These are phyloP conservation scores for Amylostereum areolatum DNA, from an alignment of 1,284 basidiomycete genomes.

Conservation along the genomic window DNA sequence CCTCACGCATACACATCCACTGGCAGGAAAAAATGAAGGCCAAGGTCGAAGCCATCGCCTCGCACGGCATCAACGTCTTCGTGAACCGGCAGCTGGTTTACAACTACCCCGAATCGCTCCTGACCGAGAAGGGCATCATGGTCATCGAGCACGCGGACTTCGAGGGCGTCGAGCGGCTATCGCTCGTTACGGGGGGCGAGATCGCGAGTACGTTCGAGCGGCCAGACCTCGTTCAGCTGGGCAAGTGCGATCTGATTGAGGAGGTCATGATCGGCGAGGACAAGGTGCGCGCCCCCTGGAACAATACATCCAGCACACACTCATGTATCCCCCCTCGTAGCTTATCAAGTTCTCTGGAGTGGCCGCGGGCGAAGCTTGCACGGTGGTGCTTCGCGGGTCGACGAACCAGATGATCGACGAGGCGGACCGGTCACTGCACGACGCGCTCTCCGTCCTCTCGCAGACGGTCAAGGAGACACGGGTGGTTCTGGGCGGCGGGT, in stretches of 20 bases:
- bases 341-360: conserved; percentile 99
- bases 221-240: conserved; percentile 91
- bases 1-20: conserved; percentile 2
- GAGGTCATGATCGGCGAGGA: conserved; percentile 99
- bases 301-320: neutral
- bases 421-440: conserved; percentile 95
- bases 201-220: conserved; percentile 95
- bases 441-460: conserved; percentile 94
- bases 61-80: conserved; percentile 96
- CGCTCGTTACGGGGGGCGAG: conserved; percentile 96
- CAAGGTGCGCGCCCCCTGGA: conserved; percentile 53
- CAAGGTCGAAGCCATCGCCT: conserved; percentile 92
- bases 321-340: conserved; percentile 33
- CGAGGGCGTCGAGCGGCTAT: conserved; percentile 95
- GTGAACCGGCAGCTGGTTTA: conserved; percentile 99
- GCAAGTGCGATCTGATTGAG: conserved; percentile 91
- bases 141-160: conserved; percentile 99
- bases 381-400: conserved; percentile 94
- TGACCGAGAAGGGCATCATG: conserved; percentile 93
- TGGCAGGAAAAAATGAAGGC: conserved; percentile 97
- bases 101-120: conserved; percentile 96
- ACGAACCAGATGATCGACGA: conserved; percentile 99
- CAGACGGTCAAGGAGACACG: conserved; percentile 98
- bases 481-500: conserved; percentile 92
- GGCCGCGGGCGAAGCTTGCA: conserved; percentile 97